Evolutionary conservation across 345 rosid species (phyloP).

Genomic region (Gossypium arboreum): DNA sequence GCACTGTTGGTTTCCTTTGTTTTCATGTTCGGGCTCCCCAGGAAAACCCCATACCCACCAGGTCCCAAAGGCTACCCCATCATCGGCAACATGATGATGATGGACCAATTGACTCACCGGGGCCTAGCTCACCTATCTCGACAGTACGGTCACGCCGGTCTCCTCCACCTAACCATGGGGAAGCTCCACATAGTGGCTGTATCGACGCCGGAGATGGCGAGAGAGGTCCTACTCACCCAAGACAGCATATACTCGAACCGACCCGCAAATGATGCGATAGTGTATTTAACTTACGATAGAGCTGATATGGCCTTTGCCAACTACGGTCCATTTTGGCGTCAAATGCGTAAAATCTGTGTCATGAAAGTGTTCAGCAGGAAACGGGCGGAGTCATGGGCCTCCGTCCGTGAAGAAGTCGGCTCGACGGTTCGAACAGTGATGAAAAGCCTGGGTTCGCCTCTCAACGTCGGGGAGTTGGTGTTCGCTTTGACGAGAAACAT

Average conservation of each 20-base stretch:
- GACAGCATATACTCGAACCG: constrained; percentile 54
- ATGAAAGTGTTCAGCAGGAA: constrained; percentile 80
- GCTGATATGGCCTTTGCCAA: constrained; percentile 95
- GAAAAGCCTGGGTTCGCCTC: constrained; percentile 31
- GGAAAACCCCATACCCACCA: constrained; percentile 49
- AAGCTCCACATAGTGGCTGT: constrained; percentile 45
- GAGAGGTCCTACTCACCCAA: constrained; percentile 25
- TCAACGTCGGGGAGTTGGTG: constrained; percentile 69
- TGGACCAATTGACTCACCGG: constrained; percentile 67
- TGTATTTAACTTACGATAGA: constrained; percentile 66
- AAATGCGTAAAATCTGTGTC: constrained; percentile 83
- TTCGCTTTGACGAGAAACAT: constrained; percentile 64
- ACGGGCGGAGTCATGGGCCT: constrained; percentile 86
- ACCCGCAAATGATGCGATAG: constrained; percentile 67
- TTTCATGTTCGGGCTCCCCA: constrained; percentile 10
- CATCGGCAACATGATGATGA: constrained; percentile 63
- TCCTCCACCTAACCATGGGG: constrained; percentile 48
- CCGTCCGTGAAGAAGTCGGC: constrained; percentile 75
- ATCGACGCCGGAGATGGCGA: constrained; percentile 64
- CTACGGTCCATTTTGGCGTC: constrained; percentile 92
- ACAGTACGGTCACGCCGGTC: constrained; percentile 44
- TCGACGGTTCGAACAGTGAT: constrained; percentile 34
- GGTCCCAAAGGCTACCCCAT: constrained; percentile 80
- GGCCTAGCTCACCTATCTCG: constrained; percentile 60
- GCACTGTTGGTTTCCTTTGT: background rate